Base-by-base conservation (phyloP, 78 protist species). In the Dictyostelium purpureum region DNA sequence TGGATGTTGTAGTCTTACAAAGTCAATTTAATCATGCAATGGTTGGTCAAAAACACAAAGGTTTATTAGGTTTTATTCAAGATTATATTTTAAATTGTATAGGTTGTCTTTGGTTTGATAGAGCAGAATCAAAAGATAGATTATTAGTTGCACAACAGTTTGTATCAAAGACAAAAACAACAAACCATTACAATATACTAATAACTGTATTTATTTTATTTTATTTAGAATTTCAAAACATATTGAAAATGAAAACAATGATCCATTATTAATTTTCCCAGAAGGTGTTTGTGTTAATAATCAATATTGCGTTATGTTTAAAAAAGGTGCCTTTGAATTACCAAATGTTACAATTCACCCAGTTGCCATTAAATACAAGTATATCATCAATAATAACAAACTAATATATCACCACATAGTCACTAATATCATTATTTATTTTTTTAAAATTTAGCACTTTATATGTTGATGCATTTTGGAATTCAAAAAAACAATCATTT, bases 271-370 rank as follows among this genome's bases (percentile, higher is more conserved):
- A 24, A 56, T 97, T 45, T 97, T 97, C 88, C 98, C 98, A n/a
- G 98, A 97, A 63, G 98, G 99, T 65, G 94, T 95, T 21, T 97
- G 98, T 67, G 98, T 97, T 37, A 97, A 96, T 51, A 98, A 98
- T 70, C 94, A 97, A 38, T 97, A 88, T 70, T 63, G 85, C 47
- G 97, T 97, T 56, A 95, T 94, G 96, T 98, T 98, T 79, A 98
- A 97, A 66, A 79, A 94, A 43, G 98, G 98, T 76, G 97, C 97
- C 28, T 98, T 98, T 43, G 98, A 94, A 24, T 75, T 98, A 19
- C 98, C 80, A 40, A 76, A 82, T 56, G 97, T 74, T 2, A 73
- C 37, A 0, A 77, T 98, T 47, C 57, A 88, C 24, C 99, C 99
- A 31, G 77, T 97, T 56, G 99, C 98, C n/a, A 97, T 98, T 79